Evolutionary conservation across 2,329 filamentous ascomycete genomes (phyloP).

Genomic region (Diaporthe vexans): DNA sequence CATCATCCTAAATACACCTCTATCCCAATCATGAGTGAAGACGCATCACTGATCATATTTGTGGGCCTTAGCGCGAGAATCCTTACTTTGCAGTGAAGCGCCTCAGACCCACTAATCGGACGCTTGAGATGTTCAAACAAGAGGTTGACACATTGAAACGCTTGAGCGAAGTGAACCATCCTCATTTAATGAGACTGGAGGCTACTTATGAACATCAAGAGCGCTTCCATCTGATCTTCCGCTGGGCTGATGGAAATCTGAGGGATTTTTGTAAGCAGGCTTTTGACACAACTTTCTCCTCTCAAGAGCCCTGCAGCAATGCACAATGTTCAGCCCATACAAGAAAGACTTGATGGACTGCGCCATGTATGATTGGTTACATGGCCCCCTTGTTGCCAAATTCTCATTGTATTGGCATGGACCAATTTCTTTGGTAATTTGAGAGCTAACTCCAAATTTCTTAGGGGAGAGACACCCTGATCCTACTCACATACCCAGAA

Average conservation of each 20-base stretch:
- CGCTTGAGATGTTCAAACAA: not conserved
- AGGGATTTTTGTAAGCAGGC: not conserved
- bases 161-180: slow-evolving; percentile 19
- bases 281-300: no score
- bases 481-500: not conserved
- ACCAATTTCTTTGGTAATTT: no score
- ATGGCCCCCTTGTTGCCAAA: no score
- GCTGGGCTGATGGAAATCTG: slow-evolving; percentile 34
- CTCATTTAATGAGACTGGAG: slow-evolving; percentile 30
- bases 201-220: slow-evolving; percentile 14
- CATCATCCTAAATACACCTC: not conserved
- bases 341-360: no score
- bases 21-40: not conserved
- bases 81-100: slow-evolving; percentile 32
- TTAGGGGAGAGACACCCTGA: not conserved
- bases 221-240: slow-evolving; percentile 26
- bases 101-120: not conserved
- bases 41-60: not conserved
- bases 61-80: not conserved
- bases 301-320: no score
- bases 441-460: no score
- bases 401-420: no score
- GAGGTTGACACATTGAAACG: slow-evolving; percentile 32
- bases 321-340: no score
- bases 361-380: no score